A percentile compares a stretch with the other conserved stretches of the same genome.
Conservation (phyloP, 495 filamentous ascomycete species). For the Lasiosphaeria miniovina region DNA sequence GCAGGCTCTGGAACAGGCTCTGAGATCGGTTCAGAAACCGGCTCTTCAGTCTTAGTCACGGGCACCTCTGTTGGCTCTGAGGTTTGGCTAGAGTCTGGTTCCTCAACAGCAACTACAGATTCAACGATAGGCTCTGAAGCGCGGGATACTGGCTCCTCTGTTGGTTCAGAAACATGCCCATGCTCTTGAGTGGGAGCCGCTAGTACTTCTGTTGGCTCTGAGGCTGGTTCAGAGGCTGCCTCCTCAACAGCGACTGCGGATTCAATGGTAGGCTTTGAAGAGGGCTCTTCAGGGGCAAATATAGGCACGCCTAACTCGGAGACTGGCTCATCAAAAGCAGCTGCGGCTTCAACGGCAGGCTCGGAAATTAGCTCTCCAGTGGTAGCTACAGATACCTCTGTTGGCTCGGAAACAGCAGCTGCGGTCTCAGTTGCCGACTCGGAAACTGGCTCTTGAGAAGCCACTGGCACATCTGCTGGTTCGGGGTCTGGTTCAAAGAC, state of each 20-base stretch:
- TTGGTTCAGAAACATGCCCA: too few relatives aligned
- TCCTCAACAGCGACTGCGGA: background rate
- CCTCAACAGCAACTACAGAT: background rate
- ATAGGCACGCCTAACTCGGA: background rate
- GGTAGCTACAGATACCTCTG: too few relatives aligned
- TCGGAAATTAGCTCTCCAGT: background rate
- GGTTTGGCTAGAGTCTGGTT: background rate
- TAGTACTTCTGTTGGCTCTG: background rate
- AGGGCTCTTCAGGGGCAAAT: background rate
- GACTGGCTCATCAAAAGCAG: background rate
- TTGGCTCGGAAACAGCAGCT: too few relatives aligned
- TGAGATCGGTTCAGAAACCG: slow-evolving; percentile 5
- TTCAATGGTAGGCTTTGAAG: too few relatives aligned
- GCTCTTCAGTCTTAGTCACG: slow-evolving; percentile 7
- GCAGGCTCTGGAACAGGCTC: background rate
- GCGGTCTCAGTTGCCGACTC: too few relatives aligned
- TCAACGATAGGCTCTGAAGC: background rate
- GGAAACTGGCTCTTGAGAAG: too few relatives aligned
- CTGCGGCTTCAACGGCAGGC: slow-evolving; percentile 1
- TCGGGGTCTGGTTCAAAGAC: too few relatives aligned
- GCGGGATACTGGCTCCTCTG: too few relatives aligned
- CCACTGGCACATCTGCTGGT: too few relatives aligned
- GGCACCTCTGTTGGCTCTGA: slow-evolving; percentile 3
- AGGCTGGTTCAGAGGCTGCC: slow-evolving; percentile 5
- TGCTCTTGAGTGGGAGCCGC: too few relatives aligned